Evolutionary conservation across 352 stramenopile species (phyloP).

Genomic region (Globisporangium echinulatum): DNA sequence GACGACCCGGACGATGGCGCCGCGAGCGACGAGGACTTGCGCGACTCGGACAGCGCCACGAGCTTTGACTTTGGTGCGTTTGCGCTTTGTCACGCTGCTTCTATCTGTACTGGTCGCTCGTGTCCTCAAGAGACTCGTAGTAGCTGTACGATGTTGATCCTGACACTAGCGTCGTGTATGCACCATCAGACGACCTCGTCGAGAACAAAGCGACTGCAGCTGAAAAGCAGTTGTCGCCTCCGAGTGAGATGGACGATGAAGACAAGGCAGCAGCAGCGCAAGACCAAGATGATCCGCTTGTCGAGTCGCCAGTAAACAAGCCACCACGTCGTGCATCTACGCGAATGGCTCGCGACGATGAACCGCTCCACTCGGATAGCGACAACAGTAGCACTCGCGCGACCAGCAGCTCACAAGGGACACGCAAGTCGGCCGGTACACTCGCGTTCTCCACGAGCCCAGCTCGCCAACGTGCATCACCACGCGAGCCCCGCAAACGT

Average conservation of each 20-base stretch:
- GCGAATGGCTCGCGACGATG: neutral
- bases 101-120: no score
- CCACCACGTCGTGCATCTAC: neutral
- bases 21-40: no score
- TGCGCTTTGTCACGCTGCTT: no score
- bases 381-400: neutral
- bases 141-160: no score
- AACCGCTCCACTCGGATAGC: neutral
- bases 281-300: neutral
- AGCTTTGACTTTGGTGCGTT: conserved; percentile 56
- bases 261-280: neutral
- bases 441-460: conserved; percentile 6
- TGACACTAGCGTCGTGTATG: no score
- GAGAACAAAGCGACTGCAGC: conserved; percentile 10
- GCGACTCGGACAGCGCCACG: conserved; percentile 3
- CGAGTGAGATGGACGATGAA: no score
- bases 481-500: no score
- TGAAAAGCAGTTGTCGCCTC: neutral
- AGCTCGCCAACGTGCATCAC: neutral
- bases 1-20: neutral
- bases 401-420: neutral
- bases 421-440: neutral
- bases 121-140: no score
- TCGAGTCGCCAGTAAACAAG: neutral
- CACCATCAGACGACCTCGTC: conserved; percentile 27